phyloP scores from a whole-genome alignment of 345 rosid genomes.

The Mercurialis annua region DNA sequence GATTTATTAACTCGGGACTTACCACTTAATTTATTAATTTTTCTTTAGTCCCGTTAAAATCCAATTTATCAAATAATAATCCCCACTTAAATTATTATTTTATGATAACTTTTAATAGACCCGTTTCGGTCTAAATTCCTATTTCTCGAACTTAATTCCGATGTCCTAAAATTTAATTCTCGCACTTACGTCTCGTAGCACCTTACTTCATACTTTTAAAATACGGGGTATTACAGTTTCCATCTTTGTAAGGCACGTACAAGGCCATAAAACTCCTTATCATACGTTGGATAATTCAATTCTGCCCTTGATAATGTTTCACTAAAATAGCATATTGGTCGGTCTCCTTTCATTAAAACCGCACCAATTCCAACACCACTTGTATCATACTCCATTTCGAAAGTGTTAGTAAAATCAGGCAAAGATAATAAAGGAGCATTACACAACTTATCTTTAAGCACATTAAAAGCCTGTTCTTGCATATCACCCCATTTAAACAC shows the following conservation, averaged over 20 bases:
- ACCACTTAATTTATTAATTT: too few relatives aligned
- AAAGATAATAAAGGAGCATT: background rate
- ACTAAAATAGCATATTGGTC: background rate
- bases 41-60: too few relatives aligned
- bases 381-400: background rate
- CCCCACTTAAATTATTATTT: too few relatives aligned
- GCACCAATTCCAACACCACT: background rate
- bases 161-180: too few relatives aligned
- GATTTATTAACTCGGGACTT: too few relatives aligned
- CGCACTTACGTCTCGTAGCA: too few relatives aligned
- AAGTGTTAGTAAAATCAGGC: background rate
- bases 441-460: background rate
- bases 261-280: background rate
- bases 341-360: background rate
- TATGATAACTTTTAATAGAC: too few relatives aligned
- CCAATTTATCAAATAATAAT: too few relatives aligned
- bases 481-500: background rate
- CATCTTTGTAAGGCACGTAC: background rate
- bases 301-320: background rate
- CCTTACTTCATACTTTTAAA: too few relatives aligned
- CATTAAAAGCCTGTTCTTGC: background rate
- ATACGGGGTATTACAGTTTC: too few relatives aligned
- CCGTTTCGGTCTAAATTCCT: too few relatives aligned
- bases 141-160: too few relatives aligned
- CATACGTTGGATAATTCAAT: background rate